Percentiles rank a stretch among this genome's conserved stretches.
phyloP scores from a whole-genome alignment of 495 filamentous ascomycete species.

The Tuber magnatum region DNA sequence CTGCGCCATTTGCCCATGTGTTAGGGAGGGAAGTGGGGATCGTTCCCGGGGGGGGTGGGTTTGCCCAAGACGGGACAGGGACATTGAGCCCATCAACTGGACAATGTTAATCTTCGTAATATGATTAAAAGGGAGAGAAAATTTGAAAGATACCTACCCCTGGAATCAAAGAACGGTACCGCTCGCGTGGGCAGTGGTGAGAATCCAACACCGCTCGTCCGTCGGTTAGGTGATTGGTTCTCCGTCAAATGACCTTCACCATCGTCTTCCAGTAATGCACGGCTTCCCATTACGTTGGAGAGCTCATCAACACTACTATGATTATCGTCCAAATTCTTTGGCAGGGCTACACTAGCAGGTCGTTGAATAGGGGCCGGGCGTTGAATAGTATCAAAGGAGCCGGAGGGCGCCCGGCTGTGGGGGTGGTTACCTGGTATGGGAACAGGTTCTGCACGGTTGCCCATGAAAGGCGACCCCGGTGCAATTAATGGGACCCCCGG shows the following conservation, averaged over 20 bases:
- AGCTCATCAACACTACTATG: slow-evolving; percentile 61
- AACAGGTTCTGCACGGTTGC: slow-evolving; percentile 42
- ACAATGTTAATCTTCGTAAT: not conserved
- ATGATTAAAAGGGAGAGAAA: not conserved
- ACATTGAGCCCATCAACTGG: slow-evolving; percentile 12
- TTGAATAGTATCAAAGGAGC: slow-evolving; percentile 57
- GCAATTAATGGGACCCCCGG: slow-evolving; percentile 46
- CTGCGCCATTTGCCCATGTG: slow-evolving; percentile 40
- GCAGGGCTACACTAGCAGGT: slow-evolving; percentile 66
- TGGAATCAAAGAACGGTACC: slow-evolving; percentile 48
- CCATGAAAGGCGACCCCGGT: slow-evolving; percentile 43
- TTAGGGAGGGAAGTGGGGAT: slow-evolving; percentile 37
- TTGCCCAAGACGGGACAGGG: slow-evolving; percentile 35
- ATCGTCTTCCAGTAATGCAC: slow-evolving; percentile 78
- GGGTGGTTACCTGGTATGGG: slow-evolving; percentile 48
- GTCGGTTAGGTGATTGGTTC: slow-evolving; percentile 38
- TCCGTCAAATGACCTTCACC: slow-evolving; percentile 50
- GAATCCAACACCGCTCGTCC: slow-evolving; percentile 36
- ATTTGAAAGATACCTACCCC: slow-evolving; percentile 41
- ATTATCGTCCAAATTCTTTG: slow-evolving; percentile 47
- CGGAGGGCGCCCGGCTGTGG: slow-evolving; percentile 42
- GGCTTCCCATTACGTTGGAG: slow-evolving; percentile 81
- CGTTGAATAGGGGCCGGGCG: slow-evolving; percentile 83
- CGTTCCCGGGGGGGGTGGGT: slow-evolving; percentile 34
- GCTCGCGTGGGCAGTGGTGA: slow-evolving; percentile 35